Conservation (phyloP, 805 yeast genomes). For the Candida multigemmis region DNA sequence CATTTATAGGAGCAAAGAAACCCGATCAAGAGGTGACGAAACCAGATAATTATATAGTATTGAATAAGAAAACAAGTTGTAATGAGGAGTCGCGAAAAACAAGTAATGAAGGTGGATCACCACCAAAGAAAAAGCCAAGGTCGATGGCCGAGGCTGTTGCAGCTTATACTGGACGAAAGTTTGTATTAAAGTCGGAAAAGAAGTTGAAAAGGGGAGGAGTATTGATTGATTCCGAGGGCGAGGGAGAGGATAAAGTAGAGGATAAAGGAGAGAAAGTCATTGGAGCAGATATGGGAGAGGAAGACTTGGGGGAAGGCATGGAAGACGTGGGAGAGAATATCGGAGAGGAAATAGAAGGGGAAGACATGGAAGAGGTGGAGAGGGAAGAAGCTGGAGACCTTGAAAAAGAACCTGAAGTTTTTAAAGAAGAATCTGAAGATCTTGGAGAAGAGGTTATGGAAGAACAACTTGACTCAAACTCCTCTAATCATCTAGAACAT, state of each 20-base stretch:
- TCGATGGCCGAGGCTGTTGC: slow-evolving; percentile 55
- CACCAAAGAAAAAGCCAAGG: slow-evolving; percentile 22
- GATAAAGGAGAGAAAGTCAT: slow-evolving; percentile 2
- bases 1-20: slow-evolving; percentile 7
- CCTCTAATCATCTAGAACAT: slow-evolving; percentile 4
- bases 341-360: slow-evolving; percentile 16
- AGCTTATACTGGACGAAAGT: slow-evolving; percentile 46
- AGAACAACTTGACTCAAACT: slow-evolving; percentile 1
- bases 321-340: slow-evolving; percentile 1
- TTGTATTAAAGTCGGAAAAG: slow-evolving; percentile 38
- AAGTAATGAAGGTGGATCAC: no score
- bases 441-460: not conserved
- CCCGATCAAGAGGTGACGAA: slow-evolving; percentile 5
- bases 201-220: slow-evolving; percentile 16
- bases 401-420: slow-evolving; percentile 10
- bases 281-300: slow-evolving; percentile 7
- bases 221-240: slow-evolving; percentile 13
- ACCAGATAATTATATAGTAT: not conserved
- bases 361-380: slow-evolving; percentile 13
- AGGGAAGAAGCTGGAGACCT: slow-evolving; percentile 9
- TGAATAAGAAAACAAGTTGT: not conserved
- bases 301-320: slow-evolving; percentile 3
- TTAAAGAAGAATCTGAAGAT: slow-evolving; percentile 5
- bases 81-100: slow-evolving; percentile 3
- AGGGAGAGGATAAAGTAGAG: slow-evolving; percentile 8